Evolutionary conservation across 2,329 filamentous ascomycete species (phyloP), one percentile per base, ranked within the genome.

Genomic region (Sclerotinia trifoliorum): DNA sequence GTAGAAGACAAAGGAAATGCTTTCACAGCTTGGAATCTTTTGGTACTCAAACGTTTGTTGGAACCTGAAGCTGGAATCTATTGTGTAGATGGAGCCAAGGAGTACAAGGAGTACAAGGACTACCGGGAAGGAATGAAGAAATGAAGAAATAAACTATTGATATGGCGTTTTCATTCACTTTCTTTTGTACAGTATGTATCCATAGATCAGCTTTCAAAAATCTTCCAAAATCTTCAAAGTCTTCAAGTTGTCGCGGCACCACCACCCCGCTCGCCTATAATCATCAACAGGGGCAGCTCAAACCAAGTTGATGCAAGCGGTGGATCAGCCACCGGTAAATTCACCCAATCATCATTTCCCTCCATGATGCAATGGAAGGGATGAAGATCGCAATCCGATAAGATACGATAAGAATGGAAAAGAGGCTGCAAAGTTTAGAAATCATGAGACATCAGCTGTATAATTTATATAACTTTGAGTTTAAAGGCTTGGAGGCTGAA

Each of bases 351-450:
- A 54, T 11, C 17, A 4, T 54, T 32, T 42, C 17, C 19, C 29
- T 24, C n/a, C 24, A 67, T 67, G 65, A 67, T 67, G 65, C 65
- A 61, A 67, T 67, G n/a, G 32, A 44, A 52, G 49, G 56, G 56
- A 15, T 62, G 26, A 61, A 52, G 49, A 54, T 60, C 56, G 46
- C 32, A 67, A 62, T 67, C 49, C 49, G 65, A 46, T 62, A 48
- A 61, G 56, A 44, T n/a, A 8, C 29, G 64, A 48, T 64, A 64
- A 64, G 35, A 44, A 55, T 35, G n/a, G 15, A 39, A 64, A 39
- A 58, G 32, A 46, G 56, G 56, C 56, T 19, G 29, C 39, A 15
- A 61, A 19, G 24, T 7, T 17, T 32, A 15, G 15, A 61, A n/a
- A 21, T 17, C 26, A 21, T 17, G 26, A 61, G 57, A 49, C 57